Evolutionary conservation across 768 basidiomycete species (phyloP).

Genomic region (Pisolithus tinctorius): DNA sequence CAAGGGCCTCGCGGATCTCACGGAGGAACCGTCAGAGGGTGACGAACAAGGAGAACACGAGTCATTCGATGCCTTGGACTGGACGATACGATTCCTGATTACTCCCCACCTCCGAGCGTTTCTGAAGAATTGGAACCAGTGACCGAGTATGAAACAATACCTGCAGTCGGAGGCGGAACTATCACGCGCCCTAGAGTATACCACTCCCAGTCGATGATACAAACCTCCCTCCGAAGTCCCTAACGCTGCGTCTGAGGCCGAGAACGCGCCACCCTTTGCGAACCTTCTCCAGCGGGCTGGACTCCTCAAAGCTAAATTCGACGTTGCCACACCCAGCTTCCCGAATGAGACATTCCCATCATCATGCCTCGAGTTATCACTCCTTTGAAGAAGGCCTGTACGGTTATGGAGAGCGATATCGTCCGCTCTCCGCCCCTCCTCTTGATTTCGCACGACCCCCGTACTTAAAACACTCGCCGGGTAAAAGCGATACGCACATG

Average conservation of each 20-base stretch:
- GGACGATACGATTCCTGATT: slow-evolving; percentile 51
- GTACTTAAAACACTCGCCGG: slow-evolving; percentile 30
- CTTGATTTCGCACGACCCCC: background rate
- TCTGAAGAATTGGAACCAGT: slow-evolving; percentile 33
- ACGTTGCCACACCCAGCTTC: slow-evolving; percentile 4
- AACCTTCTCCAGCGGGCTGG: slow-evolving; percentile 37
- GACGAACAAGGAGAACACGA: slow-evolving; percentile 32
- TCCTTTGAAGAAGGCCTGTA: slow-evolving; percentile 6
- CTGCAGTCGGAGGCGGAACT: slow-evolving; percentile 87
- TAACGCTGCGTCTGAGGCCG: slow-evolving; percentile 36
- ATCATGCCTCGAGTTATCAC: slow-evolving; percentile 20
- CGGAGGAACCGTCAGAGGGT: slow-evolving; percentile 50
- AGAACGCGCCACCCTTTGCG: slow-evolving; percentile 88
- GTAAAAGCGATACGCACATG: slow-evolving; percentile 44
- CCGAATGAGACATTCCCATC: slow-evolving; percentile 9
- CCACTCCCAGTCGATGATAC: slow-evolving; percentile 78
- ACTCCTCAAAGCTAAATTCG: slow-evolving; percentile 8
- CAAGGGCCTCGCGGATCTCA: slow-evolving; percentile 72
- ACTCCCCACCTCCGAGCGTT: slow-evolving; percentile 40
- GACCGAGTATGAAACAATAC: slow-evolving; percentile 78
- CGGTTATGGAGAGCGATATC: background rate
- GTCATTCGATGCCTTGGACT: slow-evolving; percentile 63
- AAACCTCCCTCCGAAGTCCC: slow-evolving; percentile 32
- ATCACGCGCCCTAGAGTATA: slow-evolving; percentile 80
- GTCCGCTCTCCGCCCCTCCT: slow-evolving; percentile 13